These are phyloP conservation scores for Penicillium canariense DNA, from an alignment of 495 filamentous ascomycete species.

Conservation along the genomic window DNA sequence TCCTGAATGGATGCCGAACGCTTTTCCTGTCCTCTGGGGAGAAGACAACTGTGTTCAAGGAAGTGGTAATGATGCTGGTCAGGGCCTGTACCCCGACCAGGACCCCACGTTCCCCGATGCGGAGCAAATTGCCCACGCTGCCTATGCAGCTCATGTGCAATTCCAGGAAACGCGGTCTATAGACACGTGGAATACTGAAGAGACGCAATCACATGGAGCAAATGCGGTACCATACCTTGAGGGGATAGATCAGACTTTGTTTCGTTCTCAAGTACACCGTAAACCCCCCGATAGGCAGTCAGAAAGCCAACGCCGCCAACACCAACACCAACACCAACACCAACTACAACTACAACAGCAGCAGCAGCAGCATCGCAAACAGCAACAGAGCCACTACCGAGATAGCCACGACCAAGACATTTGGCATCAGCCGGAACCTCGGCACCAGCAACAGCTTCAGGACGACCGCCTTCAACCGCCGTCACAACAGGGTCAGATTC, in stretches of 20 bases:
- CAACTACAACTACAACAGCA: background rate
- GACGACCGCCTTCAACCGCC: background rate
- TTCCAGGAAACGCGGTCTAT: background rate
- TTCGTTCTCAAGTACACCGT: background rate
- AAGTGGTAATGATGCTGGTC: background rate
- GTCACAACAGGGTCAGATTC: background rate
- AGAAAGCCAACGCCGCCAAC: no score
- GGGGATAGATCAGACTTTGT: slow-evolving; percentile 3
- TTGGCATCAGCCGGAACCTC: no score
- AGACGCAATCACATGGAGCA: background rate
- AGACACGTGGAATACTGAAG: background rate
- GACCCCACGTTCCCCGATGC: slow-evolving; percentile 7
- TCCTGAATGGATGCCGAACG: slow-evolving; percentile 6
- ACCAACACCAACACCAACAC: slow-evolving; percentile 1
- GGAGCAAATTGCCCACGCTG: slow-evolving; percentile 1
- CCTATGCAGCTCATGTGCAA: background rate
- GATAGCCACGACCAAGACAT: background rate
- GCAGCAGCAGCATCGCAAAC: background rate
- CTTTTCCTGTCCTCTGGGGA: background rate
- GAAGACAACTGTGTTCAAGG: background rate
- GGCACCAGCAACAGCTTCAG: background rate
- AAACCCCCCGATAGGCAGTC: background rate
- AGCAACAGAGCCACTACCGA: background rate
- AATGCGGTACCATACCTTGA: background rate
- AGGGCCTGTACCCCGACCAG: background rate